Evolutionary conservation across 83 land plant species (phyloP).

Genomic region (Picea mariana): DNA sequence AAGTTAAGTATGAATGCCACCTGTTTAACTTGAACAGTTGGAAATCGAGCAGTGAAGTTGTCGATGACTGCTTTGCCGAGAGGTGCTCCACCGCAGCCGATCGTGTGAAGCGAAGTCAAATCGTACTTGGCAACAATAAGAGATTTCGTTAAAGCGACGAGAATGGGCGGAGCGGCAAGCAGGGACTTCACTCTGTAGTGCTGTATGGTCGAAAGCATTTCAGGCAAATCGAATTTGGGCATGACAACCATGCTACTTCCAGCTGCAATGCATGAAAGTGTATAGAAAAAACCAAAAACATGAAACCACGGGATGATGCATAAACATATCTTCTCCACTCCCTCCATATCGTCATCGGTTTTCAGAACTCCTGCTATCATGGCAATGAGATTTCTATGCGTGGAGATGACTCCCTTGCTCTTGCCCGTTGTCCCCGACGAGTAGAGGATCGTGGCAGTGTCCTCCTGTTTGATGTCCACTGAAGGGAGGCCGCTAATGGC

Average conservation of each 20-base stretch:
- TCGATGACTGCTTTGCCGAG: constrained; percentile 29
- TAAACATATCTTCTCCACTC: constrained; percentile 24
- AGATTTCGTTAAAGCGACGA: constrained; percentile 29
- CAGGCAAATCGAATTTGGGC: constrained; percentile 45
- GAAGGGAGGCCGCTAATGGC: neutral
- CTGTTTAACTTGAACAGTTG: constrained; percentile 39
- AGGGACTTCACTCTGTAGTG: constrained; percentile 47
- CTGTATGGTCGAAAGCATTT: constrained; percentile 33
- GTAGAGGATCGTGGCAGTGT: constrained; percentile 57
- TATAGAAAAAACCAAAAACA: constrained; percentile 44
- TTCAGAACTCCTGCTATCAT: constrained; percentile 5
- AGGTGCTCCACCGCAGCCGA: constrained; percentile 41
- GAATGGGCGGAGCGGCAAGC: constrained; percentile 65
- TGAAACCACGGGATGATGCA: constrained; percentile 74
- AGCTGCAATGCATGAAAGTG: constrained; percentile 23
- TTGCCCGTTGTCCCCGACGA: constrained; percentile 78
- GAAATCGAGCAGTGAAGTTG: constrained; percentile 22
- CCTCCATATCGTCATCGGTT: neutral
- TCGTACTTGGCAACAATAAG: constrained; percentile 23
- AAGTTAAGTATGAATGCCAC: constrained; percentile 19
- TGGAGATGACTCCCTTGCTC: constrained; percentile 58
- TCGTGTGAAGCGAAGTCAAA: constrained; percentile 27
- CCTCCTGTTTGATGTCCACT: constrained; percentile 19
- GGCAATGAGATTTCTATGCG: constrained; percentile 57
- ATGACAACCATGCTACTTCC: constrained; percentile 48